Conservation (phyloP, 345 rosid species). For the Erodium maritimum region DNA sequence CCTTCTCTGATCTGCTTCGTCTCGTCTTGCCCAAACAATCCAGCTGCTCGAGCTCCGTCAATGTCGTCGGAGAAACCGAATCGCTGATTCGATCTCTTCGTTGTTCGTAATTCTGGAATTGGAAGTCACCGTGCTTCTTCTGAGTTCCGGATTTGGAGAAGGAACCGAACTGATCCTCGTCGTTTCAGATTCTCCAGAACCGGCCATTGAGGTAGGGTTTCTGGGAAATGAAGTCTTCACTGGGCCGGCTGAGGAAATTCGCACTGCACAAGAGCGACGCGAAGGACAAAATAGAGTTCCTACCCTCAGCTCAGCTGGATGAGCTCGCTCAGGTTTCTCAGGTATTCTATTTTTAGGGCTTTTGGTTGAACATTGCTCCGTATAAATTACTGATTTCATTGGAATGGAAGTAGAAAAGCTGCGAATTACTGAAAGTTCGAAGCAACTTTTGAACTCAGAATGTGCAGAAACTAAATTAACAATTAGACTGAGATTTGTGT, state of each 20-base stretch:
- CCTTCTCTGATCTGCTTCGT: constrained; percentile 12
- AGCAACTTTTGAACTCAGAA: background rate
- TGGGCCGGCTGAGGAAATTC: constrained; percentile 54
- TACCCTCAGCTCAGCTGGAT: constrained; percentile 43
- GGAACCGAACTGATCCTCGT: constrained; percentile 2
- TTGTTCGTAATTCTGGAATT: constrained; percentile 2
- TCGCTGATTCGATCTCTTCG: too few relatives aligned
- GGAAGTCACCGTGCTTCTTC: too few relatives aligned
- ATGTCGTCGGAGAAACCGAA: constrained; percentile 39
- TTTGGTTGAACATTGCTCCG: background rate
- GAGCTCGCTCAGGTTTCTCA: constrained; percentile 76
- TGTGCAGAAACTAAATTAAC: background rate
- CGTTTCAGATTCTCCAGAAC: constrained; percentile 3
- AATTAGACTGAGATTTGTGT: background rate
- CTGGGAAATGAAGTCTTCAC: constrained; percentile 59
- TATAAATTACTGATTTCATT: background rate
- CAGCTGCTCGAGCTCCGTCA: constrained; percentile 21
- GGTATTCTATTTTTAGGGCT: constrained; percentile 23
- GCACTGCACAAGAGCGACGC: constrained; percentile 57
- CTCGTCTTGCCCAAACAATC: background rate
- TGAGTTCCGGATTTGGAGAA: background rate
- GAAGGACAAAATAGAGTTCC: constrained; percentile 50
- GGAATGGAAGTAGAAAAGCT: background rate
- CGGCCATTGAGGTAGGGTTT: constrained; percentile 28
- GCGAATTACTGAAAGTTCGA: background rate